phyloP scores from a whole-genome alignment of 106 monocot genomes.

The Dendrobium officinale region DNA sequence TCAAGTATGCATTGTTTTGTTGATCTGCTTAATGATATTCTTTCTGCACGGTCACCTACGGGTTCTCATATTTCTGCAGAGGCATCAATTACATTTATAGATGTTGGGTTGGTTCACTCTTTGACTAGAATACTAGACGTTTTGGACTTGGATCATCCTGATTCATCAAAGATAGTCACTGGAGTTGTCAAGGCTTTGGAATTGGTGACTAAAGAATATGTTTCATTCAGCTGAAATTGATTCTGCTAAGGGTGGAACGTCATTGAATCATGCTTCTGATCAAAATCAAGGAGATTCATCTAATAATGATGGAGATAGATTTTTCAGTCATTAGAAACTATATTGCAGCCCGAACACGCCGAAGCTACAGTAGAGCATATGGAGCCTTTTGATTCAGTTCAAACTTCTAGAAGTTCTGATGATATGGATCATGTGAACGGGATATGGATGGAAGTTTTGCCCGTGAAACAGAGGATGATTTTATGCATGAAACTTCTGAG shows the following conservation, averaged over 20 bases:
- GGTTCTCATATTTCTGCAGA: conserved; percentile 83
- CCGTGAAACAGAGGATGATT: conserved; percentile 77
- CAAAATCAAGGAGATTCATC: conserved; percentile 43
- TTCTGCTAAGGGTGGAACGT: conserved; percentile 45
- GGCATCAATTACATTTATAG: conserved; percentile 92
- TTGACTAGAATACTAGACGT: conserved; percentile 58
- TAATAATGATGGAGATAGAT: conserved; percentile 38
- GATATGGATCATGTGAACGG: conserved; percentile 90
- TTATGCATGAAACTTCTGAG: conserved; percentile 91
- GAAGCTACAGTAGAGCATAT: conserved; percentile 43
- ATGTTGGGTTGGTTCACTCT: conserved; percentile 79
- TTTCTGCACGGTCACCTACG: conserved; percentile 70
- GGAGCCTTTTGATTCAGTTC: conserved; percentile 54
- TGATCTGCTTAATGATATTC: conserved; percentile 94
- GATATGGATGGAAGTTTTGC: conserved; percentile 58
- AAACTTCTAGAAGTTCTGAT: conserved; percentile 54
- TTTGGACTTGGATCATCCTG: conserved; percentile 85
- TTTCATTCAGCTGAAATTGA: conserved; percentile 61
- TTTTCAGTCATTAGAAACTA: conserved; percentile 55
- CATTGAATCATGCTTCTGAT: conserved; percentile 41
- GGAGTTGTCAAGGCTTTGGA: conserved; percentile 86
- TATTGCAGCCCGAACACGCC: conserved; percentile 57
- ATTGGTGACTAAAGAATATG: conserved; percentile 83
- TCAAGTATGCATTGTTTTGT: conserved; percentile 61
- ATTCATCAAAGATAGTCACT: conserved; percentile 77